These are phyloP conservation scores for Colletotrichum gigasporum DNA, from an alignment of 2,329 filamentous ascomycete species.

Conservation along the genomic window DNA sequence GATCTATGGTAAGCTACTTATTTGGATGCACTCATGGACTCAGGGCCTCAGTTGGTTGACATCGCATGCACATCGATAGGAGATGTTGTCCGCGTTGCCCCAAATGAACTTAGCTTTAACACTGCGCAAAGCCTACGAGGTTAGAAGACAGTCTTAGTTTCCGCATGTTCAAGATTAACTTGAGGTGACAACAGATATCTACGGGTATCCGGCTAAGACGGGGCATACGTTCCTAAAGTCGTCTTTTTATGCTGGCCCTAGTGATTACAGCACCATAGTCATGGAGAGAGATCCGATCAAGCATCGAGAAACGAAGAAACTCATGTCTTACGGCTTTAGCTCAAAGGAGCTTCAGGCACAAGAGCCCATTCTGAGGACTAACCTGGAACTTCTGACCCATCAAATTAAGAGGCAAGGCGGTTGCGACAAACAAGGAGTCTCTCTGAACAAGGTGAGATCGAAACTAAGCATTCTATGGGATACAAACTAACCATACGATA, in stretches of 20 bases:
- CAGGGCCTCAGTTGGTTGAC: too few species aligned
- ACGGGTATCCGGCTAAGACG: background rate
- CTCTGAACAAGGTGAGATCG: background rate
- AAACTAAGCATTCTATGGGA: too few species aligned
- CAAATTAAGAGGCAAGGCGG: background rate
- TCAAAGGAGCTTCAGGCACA: slow-evolving; percentile 1
- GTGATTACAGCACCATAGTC: background rate
- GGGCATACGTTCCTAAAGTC: background rate
- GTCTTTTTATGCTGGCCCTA: background rate
- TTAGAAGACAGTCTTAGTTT: background rate
- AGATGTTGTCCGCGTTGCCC: background rate
- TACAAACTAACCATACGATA: background rate
- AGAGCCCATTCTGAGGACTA: background rate
- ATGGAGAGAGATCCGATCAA: slow-evolving; percentile 2
- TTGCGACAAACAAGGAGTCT: background rate
- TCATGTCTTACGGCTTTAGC: background rate
- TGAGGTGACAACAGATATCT: background rate
- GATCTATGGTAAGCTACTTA: background rate
- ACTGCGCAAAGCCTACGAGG: background rate
- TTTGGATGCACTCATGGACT: too few species aligned
- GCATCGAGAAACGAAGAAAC: background rate
- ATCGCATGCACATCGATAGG: too few species aligned
- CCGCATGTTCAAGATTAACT: background rate
- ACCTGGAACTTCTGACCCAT: background rate
- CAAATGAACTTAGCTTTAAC: slow-evolving; percentile 5